These are phyloP conservation scores for Xanthoconium separans DNA, from an alignment of 1,284 basidiomycete species.

Conservation along the genomic window DNA sequence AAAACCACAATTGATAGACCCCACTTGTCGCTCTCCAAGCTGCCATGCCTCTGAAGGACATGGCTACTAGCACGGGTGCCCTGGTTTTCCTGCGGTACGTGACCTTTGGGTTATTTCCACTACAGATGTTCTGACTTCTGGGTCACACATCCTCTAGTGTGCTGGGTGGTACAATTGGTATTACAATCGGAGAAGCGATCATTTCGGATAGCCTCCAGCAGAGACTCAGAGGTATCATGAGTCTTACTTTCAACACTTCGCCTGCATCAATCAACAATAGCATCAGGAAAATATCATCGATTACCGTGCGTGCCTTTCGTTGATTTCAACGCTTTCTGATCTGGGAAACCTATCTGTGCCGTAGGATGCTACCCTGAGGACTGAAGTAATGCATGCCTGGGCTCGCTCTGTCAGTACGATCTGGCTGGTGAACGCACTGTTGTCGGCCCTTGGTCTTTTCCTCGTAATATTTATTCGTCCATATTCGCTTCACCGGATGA, in stretches of 20 bases:
- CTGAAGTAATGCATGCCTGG: constrained; percentile 67
- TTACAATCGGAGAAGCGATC: constrained; percentile 35
- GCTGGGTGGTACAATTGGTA: constrained; percentile 40
- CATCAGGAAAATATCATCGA: constrained; percentile 51
- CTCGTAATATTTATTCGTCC: constrained; percentile 55
- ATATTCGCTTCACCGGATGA: constrained; percentile 59
- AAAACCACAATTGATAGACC: constrained; percentile 11
- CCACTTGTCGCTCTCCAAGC: constrained; percentile 42
- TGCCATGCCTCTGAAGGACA: constrained; percentile 45
- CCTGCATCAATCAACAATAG: constrained; percentile 55
- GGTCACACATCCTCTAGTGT: constrained; percentile 19
- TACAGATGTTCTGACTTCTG: neutral
- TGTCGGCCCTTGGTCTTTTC: constrained; percentile 56
- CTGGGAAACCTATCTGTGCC: neutral
- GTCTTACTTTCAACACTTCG: constrained; percentile 43
- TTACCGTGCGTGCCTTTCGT: constrained; percentile 43
- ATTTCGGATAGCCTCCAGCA: constrained; percentile 39
- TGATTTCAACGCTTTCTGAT: neutral
- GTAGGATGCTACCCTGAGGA: constrained; percentile 48
- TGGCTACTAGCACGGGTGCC: constrained; percentile 42
- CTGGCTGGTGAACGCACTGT: constrained; percentile 70
- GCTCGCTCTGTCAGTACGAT: constrained; percentile 65
- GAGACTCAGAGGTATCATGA: constrained; percentile 50
- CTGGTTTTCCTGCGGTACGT: constrained; percentile 35
- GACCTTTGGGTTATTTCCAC: neutral